phyloP scores from a whole-genome alignment of 257 asterid species.

The Solanum tarapatanum region DNA sequence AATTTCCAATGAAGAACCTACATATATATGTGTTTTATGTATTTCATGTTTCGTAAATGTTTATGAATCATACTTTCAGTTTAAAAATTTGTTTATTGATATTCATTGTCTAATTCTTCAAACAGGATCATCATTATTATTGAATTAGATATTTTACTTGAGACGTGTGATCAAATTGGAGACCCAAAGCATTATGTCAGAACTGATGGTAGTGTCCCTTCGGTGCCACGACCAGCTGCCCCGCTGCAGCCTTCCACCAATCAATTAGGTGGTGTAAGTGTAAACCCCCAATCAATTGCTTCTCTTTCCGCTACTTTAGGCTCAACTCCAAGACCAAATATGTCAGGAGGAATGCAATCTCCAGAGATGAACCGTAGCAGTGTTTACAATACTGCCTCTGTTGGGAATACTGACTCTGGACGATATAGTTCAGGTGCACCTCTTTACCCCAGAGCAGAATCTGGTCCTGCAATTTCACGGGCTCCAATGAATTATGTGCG shows the following conservation, averaged over 20 bases:
- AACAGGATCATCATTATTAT: slow-evolving; percentile 78
- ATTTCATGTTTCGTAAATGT: background rate
- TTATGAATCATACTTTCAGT: background rate
- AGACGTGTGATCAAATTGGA: slow-evolving; percentile 61
- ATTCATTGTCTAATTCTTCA: slow-evolving; percentile 1
- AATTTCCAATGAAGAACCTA: background rate
- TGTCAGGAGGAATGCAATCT: slow-evolving; percentile 24
- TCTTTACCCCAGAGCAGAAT: slow-evolving; percentile 27
- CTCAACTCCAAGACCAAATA: slow-evolving; percentile 27
- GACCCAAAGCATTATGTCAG: slow-evolving; percentile 35
- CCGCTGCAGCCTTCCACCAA: slow-evolving; percentile 16
- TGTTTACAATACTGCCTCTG: slow-evolving; percentile 28
- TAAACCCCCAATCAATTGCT: slow-evolving; percentile 20
- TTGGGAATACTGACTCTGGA: slow-evolving; percentile 29
- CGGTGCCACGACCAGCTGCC: slow-evolving; percentile 25
- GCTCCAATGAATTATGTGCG: slow-evolving; percentile 42
- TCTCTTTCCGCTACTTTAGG: slow-evolving; percentile 17
- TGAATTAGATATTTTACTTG: slow-evolving; percentile 51
- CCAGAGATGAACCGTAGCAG: slow-evolving; percentile 28
- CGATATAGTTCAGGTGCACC: slow-evolving; percentile 26
- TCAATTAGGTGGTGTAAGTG: slow-evolving; percentile 22
- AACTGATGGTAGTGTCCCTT: slow-evolving; percentile 25
- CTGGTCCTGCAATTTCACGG: slow-evolving; percentile 33
- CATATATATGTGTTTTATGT: background rate
- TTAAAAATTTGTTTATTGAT: background rate